Evolutionary conservation across 352 stramenopile genomes (phyloP), one percentile per base, ranked within the genome.

Genomic region (Aphanomyces invadans): DNA sequence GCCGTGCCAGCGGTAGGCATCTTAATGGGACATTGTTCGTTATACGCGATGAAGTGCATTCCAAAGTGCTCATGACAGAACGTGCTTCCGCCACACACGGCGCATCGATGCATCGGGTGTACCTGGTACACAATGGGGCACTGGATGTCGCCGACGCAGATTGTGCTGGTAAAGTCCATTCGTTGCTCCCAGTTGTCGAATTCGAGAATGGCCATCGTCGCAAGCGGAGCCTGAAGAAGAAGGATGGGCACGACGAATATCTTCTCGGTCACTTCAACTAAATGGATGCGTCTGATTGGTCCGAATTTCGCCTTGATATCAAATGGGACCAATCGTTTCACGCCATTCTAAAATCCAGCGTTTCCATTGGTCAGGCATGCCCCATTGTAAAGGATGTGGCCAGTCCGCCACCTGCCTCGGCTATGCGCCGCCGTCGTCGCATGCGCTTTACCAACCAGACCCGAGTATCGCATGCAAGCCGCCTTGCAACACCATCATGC

Each of bases 71-170:
- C 60, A 4, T 49, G 60, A n/a, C 42, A 26, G 36, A 44, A 59
- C 21, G 60, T n/a, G 0, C 26, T 26, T 15, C 32, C 38, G 49
- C 39, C 60, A 21, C 60, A 55, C 9, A 55, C 25, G 23, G 54
- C 11, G 32, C 60, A 57, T 12, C 29, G 32, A 29, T 65, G 46
- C 26, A 42, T 63, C 7, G 49, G 49, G 29, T 39, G 29, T 7
- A 15, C 26, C 55, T 9, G 33, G 42, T 67, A 23, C 1, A 67
- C 60, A 21, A 67, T 46, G 10, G 60, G 60, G 45, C 60, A 67
- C 9, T n/a, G 12, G 25, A 67, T 67, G 21, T 67, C 60, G 49
- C 60, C 60, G 9, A 67, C 38, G 11, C 48, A 44, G 32, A 67
- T 67, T 33, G 60, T 38, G 9, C 10, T 2, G 46, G 26, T 25